Conservation (phyloP, 2,329 filamentous ascomycete species). For the Diaporthe helianthi region DNA sequence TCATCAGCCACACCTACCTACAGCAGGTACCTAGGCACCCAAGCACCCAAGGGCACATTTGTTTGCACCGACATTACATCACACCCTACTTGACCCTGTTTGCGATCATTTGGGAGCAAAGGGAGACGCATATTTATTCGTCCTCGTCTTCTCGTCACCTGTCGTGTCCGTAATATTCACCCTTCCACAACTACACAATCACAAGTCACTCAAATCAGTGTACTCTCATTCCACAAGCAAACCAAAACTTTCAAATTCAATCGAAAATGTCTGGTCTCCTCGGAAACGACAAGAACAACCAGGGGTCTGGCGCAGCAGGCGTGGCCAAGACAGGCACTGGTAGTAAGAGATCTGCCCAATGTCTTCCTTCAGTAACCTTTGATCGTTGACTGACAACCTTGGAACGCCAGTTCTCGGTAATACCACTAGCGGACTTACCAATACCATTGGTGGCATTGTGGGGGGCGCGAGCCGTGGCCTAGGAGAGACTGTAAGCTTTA, state of each 20-base stretch:
- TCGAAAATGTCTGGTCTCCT: slow-evolving; percentile 30
- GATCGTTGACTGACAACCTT: not conserved
- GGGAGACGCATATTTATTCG: not conserved
- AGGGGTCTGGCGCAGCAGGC: slow-evolving; percentile 29
- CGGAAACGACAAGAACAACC: slow-evolving; percentile 30
- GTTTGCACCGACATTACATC: slow-evolving; percentile 3
- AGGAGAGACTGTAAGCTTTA: slow-evolving; percentile 24
- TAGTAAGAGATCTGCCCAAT: not conserved
- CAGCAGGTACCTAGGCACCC: too few species aligned
- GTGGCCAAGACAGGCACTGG: slow-evolving; percentile 34
- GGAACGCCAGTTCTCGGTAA: slow-evolving; percentile 27
- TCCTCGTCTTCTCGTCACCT: not conserved
- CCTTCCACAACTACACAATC: too few species aligned
- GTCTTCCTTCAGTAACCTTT: not conserved
- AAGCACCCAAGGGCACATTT: not conserved
- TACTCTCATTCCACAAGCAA: not conserved
- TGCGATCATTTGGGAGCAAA: not conserved
- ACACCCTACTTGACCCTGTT: not conserved
- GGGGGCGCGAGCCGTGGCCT: slow-evolving; percentile 30
- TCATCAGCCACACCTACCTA: slow-evolving; percentile 30
- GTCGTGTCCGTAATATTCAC: not conserved
- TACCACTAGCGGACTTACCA: slow-evolving; percentile 30
- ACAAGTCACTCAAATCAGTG: too few species aligned
- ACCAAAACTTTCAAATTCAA: not conserved
- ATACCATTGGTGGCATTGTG: slow-evolving; percentile 32